Evolutionary conservation across 805 yeast species (phyloP).

Genomic region (Cyberlindnera euphorbiae): DNA sequence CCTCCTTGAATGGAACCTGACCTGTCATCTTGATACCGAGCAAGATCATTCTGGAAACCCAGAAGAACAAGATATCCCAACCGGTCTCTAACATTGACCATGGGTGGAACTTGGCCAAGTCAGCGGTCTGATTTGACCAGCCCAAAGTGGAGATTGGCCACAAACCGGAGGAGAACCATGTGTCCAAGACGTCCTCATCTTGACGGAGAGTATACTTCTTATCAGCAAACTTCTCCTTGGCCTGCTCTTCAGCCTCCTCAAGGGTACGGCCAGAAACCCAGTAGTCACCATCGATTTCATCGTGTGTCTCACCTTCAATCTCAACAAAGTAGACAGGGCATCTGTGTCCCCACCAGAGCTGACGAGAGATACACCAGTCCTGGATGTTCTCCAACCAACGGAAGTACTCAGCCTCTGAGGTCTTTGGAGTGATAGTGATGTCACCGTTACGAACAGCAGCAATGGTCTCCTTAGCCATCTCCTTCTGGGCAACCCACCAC

Average conservation of each 20-base stretch:
- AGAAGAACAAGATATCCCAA: slow-evolving; percentile 98
- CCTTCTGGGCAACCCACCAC: slow-evolving; percentile 96
- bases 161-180: slow-evolving; percentile 97
- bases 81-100: slow-evolving; percentile 96
- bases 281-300: slow-evolving; percentile 60
- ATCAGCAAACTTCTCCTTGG: slow-evolving; percentile 65
- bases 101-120: slow-evolving; percentile 77
- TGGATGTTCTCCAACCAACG: slow-evolving; percentile 94
- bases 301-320: slow-evolving; percentile 59
- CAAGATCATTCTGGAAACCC: slow-evolving; percentile 97
- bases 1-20: slow-evolving; percentile 88
- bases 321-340: slow-evolving; percentile 91
- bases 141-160: slow-evolving; percentile 98
- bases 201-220: slow-evolving; percentile 74
- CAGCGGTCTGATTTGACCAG: slow-evolving; percentile 82
- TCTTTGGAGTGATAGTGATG: slow-evolving; percentile 76
- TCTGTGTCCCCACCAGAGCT: slow-evolving; percentile 96
- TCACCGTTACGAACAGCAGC: slow-evolving; percentile 80
- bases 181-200: slow-evolving; percentile 95
- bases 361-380: slow-evolving; percentile 99
- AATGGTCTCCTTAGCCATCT: slow-evolving; percentile 84
- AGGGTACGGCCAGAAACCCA: slow-evolving; percentile 89
- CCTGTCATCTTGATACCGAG: slow-evolving; percentile 89
- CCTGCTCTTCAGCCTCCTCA: slow-evolving; percentile 84
- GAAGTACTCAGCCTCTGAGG: slow-evolving; percentile 90